These are phyloP conservation scores for Diutina rugosa DNA, from an alignment of 1,139 yeast species.

Conservation along the genomic window DNA sequence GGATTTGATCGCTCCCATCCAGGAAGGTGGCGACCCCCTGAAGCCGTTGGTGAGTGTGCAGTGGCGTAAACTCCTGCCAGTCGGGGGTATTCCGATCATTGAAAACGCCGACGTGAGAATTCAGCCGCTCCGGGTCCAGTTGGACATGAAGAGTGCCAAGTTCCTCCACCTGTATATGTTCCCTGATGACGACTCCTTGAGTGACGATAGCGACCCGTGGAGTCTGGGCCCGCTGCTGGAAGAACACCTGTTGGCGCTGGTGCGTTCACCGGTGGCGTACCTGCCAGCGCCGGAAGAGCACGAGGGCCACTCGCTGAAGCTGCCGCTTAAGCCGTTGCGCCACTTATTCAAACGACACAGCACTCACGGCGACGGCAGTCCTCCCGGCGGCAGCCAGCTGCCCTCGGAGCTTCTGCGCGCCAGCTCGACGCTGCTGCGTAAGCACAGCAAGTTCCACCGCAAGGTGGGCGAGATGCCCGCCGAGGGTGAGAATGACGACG, in stretches of 20 bases:
- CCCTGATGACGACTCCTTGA: conserved; percentile 27
- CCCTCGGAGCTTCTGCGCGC: background rate
- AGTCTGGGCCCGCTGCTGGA: background rate
- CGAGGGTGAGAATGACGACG: conserved; percentile 14
- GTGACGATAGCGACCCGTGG: background rate
- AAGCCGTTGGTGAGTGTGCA: conserved; percentile 36
- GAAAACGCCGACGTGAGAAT: conserved; percentile 35
- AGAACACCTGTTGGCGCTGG: background rate
- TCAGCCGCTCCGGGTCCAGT: conserved; percentile 58
- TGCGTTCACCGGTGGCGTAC: background rate
- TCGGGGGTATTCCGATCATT: conserved; percentile 72
- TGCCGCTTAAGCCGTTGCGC: background rate
- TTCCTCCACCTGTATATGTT: conserved; percentile 51
- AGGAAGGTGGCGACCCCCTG: conserved; percentile 6
- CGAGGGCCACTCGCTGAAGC: background rate
- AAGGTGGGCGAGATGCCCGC: background rate
- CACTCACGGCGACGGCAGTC: too few relatives aligned
- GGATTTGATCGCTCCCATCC: conserved; percentile 50
- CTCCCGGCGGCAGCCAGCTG: background rate
- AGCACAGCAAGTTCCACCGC: background rate
- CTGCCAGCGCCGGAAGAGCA: background rate
- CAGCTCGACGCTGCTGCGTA: background rate
- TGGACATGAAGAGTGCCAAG: conserved; percentile 60
- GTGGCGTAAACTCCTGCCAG: conserved; percentile 70
- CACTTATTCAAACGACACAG: conserved; percentile 2